Conservation (phyloP, 805 yeast genomes). For the Wickerhamomyces alni region DNA sequence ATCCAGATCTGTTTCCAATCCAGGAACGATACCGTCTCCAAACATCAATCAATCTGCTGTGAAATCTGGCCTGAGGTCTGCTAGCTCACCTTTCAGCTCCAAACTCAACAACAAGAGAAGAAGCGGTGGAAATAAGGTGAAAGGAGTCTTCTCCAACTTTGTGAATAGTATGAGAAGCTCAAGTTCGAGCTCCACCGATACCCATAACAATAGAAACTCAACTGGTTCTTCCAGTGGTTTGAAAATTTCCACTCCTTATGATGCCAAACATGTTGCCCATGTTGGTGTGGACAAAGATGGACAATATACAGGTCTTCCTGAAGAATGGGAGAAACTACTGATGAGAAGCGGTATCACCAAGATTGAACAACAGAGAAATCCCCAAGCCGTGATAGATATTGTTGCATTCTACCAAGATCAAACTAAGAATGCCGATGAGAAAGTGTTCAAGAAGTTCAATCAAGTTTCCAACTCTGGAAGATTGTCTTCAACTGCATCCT, state of each 20-base stretch:
- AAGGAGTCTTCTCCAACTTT: slow-evolving; percentile 51
- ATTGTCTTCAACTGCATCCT: slow-evolving; percentile 25
- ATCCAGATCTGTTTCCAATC: slow-evolving; percentile 4
- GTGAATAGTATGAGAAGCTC: slow-evolving; percentile 40
- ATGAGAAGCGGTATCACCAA: slow-evolving; percentile 83
- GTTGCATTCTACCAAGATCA: slow-evolving; percentile 77
- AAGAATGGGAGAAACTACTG: slow-evolving; percentile 83
- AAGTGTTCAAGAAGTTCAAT: slow-evolving; percentile 33
- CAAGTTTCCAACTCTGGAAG: slow-evolving; percentile 18
- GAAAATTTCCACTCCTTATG: slow-evolving; percentile 86
- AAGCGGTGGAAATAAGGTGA: slow-evolving; percentile 43
- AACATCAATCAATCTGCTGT: slow-evolving; percentile 11
- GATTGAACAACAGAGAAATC: slow-evolving; percentile 85
- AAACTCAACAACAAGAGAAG: slow-evolving; percentile 25
- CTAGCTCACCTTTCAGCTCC: slow-evolving; percentile 19
- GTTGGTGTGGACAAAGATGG: slow-evolving; percentile 88
- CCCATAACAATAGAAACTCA: slow-evolving; percentile 10
- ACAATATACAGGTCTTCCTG: slow-evolving; percentile 86
- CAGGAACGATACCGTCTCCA: slow-evolving; percentile 5
- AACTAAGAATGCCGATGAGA: slow-evolving; percentile 36
- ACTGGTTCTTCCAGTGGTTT: slow-evolving; percentile 18
- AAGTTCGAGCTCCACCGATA: slow-evolving; percentile 15
- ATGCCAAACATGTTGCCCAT: slow-evolving; percentile 86
- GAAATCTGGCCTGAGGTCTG: slow-evolving; percentile 16
- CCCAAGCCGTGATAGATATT: slow-evolving; percentile 90